A percentile compares a stretch with the other conserved stretches of the same genome.
These are phyloP conservation scores for Candolleomyces efflorescens DNA, from an alignment of 768 basidiomycete species.

Conservation along the genomic window DNA sequence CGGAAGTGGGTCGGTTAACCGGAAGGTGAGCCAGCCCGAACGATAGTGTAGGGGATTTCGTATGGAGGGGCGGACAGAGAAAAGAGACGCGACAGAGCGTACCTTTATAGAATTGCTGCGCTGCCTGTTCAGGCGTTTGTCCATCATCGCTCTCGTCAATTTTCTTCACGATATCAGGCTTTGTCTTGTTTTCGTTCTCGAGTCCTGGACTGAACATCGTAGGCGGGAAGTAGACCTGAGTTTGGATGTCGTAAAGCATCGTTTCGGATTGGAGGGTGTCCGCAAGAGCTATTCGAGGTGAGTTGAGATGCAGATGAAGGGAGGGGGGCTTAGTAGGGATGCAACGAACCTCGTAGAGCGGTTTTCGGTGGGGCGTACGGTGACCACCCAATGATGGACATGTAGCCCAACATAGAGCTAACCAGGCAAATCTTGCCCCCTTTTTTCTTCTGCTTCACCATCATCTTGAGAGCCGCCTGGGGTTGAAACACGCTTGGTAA, in stretches of 20 bases:
- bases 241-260: slow-evolving; percentile 67
- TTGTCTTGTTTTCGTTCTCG: slow-evolving; percentile 70
- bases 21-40: neutral
- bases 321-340: neutral
- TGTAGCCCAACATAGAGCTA: slow-evolving; percentile 69
- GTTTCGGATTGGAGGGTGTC: slow-evolving; percentile 81
- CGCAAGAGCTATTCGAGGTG: slow-evolving; percentile 56
- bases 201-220: slow-evolving; percentile 79
- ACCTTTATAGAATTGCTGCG: slow-evolving; percentile 58
- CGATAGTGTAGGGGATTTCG: neutral
- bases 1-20: no score
- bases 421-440: slow-evolving; percentile 75
- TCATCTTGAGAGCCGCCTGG: slow-evolving; percentile 65
- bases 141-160: slow-evolving; percentile 73
- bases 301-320: slow-evolving; percentile 1
- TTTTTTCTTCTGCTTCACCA: slow-evolving; percentile 52
- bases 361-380: slow-evolving; percentile 84
- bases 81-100: slow-evolving; percentile 5
- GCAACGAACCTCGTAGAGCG: slow-evolving; percentile 66
- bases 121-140: slow-evolving; percentile 59
- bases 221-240: slow-evolving; percentile 80
- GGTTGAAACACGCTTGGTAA: neutral
- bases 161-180: slow-evolving; percentile 69
- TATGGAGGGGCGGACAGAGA: neutral
- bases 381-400: slow-evolving; percentile 74